These are phyloP conservation scores for Ananas comosus DNA, from an alignment of 176 grass and related monocot genomes.

Conservation along the genomic window DNA sequence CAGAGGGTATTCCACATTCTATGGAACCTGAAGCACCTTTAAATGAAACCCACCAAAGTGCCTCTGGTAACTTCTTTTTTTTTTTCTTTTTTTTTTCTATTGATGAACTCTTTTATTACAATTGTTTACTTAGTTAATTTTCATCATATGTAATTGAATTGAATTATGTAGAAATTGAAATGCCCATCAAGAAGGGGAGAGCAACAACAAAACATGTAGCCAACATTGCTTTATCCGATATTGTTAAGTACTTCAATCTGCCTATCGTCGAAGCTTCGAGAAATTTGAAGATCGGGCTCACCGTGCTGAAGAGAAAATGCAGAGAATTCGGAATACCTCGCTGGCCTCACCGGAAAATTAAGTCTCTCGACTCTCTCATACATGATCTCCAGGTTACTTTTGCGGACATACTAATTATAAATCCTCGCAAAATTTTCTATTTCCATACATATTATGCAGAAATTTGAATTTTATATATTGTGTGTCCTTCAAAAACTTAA, in stretches of 20 bases:
- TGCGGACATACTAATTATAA: background rate
- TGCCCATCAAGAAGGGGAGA: conserved; percentile 32
- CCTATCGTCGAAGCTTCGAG: conserved; percentile 51
- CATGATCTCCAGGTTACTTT: conserved; percentile 36
- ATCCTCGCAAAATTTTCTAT: background rate
- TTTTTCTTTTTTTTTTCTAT: too few relatives aligned
- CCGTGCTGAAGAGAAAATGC: conserved; percentile 67
- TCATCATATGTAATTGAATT: background rate
- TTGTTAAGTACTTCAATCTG: conserved; percentile 54
- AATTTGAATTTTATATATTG: background rate
- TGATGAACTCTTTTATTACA: too few relatives aligned
- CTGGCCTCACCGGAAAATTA: conserved; percentile 69
- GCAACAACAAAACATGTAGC: conserved; percentile 44
- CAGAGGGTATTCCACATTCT: too few relatives aligned
- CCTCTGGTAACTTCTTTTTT: too few relatives aligned
- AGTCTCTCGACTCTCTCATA: conserved; percentile 55
- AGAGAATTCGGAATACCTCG: conserved; percentile 52
- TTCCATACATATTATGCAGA: background rate
- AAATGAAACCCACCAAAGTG: too few relatives aligned
- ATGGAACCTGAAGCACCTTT: too few relatives aligned
- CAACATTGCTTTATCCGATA: conserved; percentile 45
- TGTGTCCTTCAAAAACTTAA: background rate
- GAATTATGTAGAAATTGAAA: conserved; percentile 17
- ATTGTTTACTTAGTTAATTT: background rate
- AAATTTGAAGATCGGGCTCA: conserved; percentile 47